phyloP scores from a whole-genome alignment of 1,284 basidiomycete genomes.

The Clitocybe nebularis region DNA sequence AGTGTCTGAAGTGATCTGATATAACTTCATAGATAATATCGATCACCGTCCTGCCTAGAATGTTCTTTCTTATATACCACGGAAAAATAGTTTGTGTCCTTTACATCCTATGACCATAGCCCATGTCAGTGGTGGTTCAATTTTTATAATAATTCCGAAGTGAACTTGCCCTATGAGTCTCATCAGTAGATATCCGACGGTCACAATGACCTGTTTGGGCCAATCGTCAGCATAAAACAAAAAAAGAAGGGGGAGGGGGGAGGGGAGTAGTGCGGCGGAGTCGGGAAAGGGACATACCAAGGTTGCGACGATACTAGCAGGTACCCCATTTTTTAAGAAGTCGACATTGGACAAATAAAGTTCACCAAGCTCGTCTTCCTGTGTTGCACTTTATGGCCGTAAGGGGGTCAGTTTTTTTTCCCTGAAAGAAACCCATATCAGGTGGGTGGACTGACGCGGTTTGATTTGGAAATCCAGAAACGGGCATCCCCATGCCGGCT shows the following conservation, averaged over 20 bases:
- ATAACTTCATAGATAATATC: no score
- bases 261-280: neutral
- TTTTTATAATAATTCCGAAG: neutral
- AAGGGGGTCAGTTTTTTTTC: constrained; percentile 3
- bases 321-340: constrained; percentile 92
- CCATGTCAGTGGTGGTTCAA: neutral
- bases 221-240: constrained; percentile 9
- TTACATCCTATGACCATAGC: constrained; percentile 3
- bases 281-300: constrained; percentile 45
- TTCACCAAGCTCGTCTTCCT: constrained; percentile 94
- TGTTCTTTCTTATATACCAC: neutral
- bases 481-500: constrained; percentile 97
- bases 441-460: constrained; percentile 67
- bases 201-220: constrained; percentile 64
- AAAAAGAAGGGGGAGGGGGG: constrained; percentile 3
- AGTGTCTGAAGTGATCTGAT: no score
- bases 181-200: constrained; percentile 80
- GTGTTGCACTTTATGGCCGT: constrained; percentile 63
- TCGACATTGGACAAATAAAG: constrained; percentile 82
- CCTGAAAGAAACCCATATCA: constrained; percentile 15
- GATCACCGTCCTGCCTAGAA: no score
- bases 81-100: neutral
- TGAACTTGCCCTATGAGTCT: constrained; percentile 54
- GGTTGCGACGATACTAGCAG: constrained; percentile 85
- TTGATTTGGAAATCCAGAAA: constrained; percentile 97